Evolutionary conservation across 1,139 yeast genomes (phyloP).

Genomic region (Saccharomyces hybrid): DNA sequence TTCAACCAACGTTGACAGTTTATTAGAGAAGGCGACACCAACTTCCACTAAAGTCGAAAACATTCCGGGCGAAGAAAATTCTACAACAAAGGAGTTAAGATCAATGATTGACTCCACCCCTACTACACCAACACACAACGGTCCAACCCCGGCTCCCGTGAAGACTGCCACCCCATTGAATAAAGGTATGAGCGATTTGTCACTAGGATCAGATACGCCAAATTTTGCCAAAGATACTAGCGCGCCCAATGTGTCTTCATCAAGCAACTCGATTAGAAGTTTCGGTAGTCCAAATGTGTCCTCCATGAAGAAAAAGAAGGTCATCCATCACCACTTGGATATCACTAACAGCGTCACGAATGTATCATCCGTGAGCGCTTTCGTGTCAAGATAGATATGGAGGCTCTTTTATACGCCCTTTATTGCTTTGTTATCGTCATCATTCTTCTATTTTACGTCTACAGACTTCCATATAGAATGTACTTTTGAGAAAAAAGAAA

Average conservation of each 20-base stretch:
- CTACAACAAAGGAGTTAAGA: background rate
- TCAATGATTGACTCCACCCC: background rate
- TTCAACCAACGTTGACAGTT: slow-evolving; percentile 6
- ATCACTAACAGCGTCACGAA: slow-evolving; percentile 3
- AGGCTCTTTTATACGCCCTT: background rate
- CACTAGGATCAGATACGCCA: background rate
- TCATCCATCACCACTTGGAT: slow-evolving; percentile 4
- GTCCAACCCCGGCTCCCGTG: background rate
- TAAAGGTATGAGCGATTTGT: background rate
- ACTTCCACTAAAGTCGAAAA: background rate
- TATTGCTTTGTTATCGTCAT: background rate
- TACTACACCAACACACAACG: background rate
- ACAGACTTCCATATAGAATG: background rate
- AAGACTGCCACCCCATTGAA: background rate
- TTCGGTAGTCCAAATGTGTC: slow-evolving; percentile 1
- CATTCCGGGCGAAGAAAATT: background rate
- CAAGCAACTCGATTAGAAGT: background rate
- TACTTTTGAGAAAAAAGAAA: background rate
- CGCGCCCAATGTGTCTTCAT: background rate
- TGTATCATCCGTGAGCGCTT: slow-evolving; percentile 1
- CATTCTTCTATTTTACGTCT: background rate
- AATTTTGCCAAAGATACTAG: background rate
- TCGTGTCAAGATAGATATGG: background rate
- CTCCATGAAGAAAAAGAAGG: slow-evolving; percentile 2
- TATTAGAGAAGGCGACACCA: slow-evolving; percentile 10